Percentiles rank a stretch among this genome's conserved stretches.
Conservation (phyloP, 805 yeast genomes). For the Pichia gijzeniarum region DNA sequence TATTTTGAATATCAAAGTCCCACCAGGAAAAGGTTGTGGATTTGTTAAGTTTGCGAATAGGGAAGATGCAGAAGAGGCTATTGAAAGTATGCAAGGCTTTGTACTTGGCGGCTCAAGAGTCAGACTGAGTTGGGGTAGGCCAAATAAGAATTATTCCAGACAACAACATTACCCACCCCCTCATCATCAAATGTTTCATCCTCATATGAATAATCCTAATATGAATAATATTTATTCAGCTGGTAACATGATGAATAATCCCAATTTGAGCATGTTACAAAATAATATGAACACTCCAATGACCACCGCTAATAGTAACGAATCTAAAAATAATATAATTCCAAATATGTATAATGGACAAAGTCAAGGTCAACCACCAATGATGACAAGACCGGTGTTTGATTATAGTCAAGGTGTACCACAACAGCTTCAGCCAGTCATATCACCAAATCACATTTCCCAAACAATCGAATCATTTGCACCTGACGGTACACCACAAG, state of each 20-base stretch:
- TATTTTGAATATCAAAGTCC: slow-evolving; percentile 63
- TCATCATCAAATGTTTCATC: background rate
- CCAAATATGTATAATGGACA: slow-evolving; percentile 11
- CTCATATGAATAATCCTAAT: background rate
- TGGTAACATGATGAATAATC: background rate
- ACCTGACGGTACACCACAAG: slow-evolving; percentile 17
- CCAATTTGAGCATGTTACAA: background rate
- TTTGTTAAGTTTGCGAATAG: slow-evolving; percentile 62
- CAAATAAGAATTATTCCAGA: slow-evolving; percentile 22
- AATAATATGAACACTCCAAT: background rate
- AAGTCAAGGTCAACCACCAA: slow-evolving; percentile 12
- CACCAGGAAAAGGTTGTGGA: slow-evolving; percentile 76
- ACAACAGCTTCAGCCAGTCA: slow-evolving; percentile 1
- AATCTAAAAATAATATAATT: background rate
- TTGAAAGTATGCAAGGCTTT: slow-evolving; percentile 73
- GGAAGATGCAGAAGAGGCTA: slow-evolving; percentile 73
- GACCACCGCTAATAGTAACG: background rate
- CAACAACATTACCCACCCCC: slow-evolving; percentile 2
- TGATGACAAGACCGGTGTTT: slow-evolving; percentile 19
- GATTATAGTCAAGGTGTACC: slow-evolving; percentile 17
- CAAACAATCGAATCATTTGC: slow-evolving; percentile 4
- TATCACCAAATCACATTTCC: slow-evolving; percentile 3
- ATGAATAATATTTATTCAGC: background rate
- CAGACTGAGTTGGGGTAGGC: slow-evolving; percentile 71
- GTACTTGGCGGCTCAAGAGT: slow-evolving; percentile 69